Percentiles rank a stretch among this genome's conserved stretches.
Evolutionary conservation across 2,329 filamentous ascomycete species (phyloP).

Genomic region (Onygenales sp.): DNA sequence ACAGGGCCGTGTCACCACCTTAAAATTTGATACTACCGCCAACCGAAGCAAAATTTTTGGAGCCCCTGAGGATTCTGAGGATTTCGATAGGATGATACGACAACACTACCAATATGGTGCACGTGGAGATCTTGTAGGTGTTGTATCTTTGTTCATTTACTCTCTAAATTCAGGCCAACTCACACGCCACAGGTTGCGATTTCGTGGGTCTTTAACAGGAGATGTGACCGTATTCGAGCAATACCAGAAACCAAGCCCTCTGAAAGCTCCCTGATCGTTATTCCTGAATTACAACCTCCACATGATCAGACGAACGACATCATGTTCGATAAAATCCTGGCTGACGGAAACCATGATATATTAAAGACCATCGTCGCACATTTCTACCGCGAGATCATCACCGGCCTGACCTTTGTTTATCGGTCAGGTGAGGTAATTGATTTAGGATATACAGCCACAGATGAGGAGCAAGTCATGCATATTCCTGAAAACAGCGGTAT

Average conservation of each 20-base stretch:
- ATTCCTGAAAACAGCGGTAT: too few relatives aligned
- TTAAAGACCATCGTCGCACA: neutral
- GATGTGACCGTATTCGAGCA: constrained; percentile 3
- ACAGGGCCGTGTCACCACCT: constrained; percentile 1
- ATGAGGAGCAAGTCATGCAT: too few relatives aligned
- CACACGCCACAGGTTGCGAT: neutral
- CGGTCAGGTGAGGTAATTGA: neutral
- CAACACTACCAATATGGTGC: constrained; percentile 1
- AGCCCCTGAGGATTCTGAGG: neutral
- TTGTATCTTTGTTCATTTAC: neutral
- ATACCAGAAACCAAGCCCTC: neutral
- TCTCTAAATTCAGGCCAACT: neutral
- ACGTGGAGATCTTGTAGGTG: constrained; percentile 1
- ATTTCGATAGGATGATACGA: neutral
- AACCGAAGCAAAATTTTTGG: neutral
- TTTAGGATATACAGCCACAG: neutral
- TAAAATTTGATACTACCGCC: neutral
- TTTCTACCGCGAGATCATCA: neutral
- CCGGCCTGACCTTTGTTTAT: constrained; percentile 2
- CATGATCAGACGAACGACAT: constrained; percentile 2
- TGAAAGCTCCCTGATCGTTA: neutral
- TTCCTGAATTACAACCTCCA: neutral
- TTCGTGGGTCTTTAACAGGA: constrained; percentile 4
- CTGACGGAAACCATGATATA: neutral
- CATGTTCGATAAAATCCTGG: neutral